These are phyloP conservation scores for Dothiorella sarmentorum DNA, from an alignment of 2,329 filamentous ascomycete genomes.

Conservation along the genomic window DNA sequence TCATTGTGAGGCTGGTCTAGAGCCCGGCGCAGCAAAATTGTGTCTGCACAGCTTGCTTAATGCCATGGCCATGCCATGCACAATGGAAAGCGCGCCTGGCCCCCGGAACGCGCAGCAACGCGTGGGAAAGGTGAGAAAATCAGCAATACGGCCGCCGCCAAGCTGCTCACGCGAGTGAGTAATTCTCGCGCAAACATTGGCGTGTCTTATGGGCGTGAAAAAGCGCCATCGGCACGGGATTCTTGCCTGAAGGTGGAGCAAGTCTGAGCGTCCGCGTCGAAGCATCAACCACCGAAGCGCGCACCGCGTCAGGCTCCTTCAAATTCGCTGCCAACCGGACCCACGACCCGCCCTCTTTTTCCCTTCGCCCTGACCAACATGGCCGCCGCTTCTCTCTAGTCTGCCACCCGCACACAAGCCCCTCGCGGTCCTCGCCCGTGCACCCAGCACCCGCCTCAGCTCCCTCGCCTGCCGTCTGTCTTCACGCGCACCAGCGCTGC, in stretches of 20 bases:
- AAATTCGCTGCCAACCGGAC: constrained; percentile 34
- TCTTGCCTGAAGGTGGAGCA: constrained; percentile 12
- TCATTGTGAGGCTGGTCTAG: background rate
- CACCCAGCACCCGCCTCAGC: constrained; percentile 26
- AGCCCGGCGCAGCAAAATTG: background rate
- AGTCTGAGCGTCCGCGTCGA: constrained; percentile 16
- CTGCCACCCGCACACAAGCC: constrained; percentile 22
- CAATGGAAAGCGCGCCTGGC: background rate
- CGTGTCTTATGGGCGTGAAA: background rate
- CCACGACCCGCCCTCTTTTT: constrained; percentile 26
- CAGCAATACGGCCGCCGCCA: background rate
- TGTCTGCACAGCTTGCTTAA: too few species aligned
- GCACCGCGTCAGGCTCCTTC: constrained; percentile 24
- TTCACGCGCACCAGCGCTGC: background rate
- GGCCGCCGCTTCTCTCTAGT: constrained; percentile 12
- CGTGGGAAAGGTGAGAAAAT: background rate
- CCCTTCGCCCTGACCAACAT: constrained; percentile 20
- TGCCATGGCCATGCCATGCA: too few species aligned
- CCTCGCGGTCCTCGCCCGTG: constrained; percentile 23
- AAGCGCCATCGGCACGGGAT: constrained; percentile 4
- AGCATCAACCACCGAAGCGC: constrained; percentile 17
- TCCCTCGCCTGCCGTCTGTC: constrained; percentile 20
- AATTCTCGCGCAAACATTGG: background rate
- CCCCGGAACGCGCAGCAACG: background rate
- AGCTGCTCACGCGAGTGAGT: background rate